Base-by-base conservation (phyloP, 208 protist species). In the Perkinsela sp. region DNA sequence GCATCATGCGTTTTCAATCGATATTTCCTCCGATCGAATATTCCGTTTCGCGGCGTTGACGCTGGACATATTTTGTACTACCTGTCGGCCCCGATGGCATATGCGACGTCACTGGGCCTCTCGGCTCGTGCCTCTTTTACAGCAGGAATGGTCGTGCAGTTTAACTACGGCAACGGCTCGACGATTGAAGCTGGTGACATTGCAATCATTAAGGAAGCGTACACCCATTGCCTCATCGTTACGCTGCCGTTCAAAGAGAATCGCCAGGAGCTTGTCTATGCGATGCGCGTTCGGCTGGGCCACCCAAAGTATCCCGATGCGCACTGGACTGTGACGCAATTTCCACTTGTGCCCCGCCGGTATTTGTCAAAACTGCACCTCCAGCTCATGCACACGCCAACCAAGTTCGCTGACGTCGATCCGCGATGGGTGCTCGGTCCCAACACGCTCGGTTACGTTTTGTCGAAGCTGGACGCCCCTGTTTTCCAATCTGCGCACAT, bases 401-500 rank as follows among this genome's bases (percentile, higher is more conserved):
- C 40, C 6, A 57, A 57, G 40, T 57, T n/a, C 40, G 40, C 40
- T 6, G 40, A 57, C 22, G 40, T 57, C 13, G 40, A 57, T 22
- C 40, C 40, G 6, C 40, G 40, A 6, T 57, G 40, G 40, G 40
- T 57, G 13, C 40, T 57, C 22, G 40, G 40, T 22, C 13, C 6
- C 13, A 57, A 57, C 40, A 57, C 22, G 40, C 40, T 57, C 40
- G 40, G 40, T 6, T 57, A 22, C 40, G 40, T 57, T 6, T 22
- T 57, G 13, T 6, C 40, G 22, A 57, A 57, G 40, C 40, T 57
- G 13, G 40, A 57, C 22, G 13, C 13, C 6, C 40, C 40, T 6
- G 22, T 57, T 57, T 57, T 57, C 22, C 40, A 57, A 57, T 57
- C 13, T 22, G 22, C 40, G 40, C 40, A 84, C 73, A 80, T 76